A percentile compares a stretch with the other conserved stretches of the same genome.
Evolutionary conservation across 2,329 filamentous ascomycete species (phyloP).

Genomic region (Endothia cerciana): DNA sequence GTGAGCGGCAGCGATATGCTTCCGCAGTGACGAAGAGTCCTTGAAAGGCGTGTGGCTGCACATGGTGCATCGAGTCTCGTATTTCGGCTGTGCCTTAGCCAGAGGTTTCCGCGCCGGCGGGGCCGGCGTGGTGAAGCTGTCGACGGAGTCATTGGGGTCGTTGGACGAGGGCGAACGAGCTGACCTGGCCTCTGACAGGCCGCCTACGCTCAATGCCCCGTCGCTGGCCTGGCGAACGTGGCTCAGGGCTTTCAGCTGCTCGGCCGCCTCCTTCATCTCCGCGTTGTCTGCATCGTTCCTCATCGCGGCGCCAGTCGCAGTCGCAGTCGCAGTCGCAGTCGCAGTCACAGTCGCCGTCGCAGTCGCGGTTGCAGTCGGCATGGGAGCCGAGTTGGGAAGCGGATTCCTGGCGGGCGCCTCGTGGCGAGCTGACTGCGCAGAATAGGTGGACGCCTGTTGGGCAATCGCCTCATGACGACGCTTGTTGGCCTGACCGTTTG

Average conservation of each 20-base stretch:
- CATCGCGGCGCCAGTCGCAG: conserved; percentile 21
- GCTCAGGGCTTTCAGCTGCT: conserved; percentile 68
- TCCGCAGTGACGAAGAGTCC: conserved; percentile 66
- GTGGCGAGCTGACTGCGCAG: conserved; percentile 33
- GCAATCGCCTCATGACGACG: conserved; percentile 28
- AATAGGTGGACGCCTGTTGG: conserved; percentile 30
- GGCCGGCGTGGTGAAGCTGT: conserved; percentile 49
- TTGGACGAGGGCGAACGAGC: conserved; percentile 42
- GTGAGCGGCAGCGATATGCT: conserved; percentile 70
- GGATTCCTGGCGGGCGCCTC: conserved; percentile 29
- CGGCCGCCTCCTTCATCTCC: conserved; percentile 70
- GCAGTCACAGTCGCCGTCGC: too few species aligned
- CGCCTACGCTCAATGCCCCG: conserved; percentile 38
- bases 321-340: too few species aligned
- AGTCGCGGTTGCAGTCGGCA: conserved; percentile 18
- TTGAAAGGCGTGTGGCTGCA: conserved; percentile 70
- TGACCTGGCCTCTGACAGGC: conserved; percentile 35
- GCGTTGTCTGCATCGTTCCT: conserved; percentile 62
- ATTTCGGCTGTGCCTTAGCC: conserved; percentile 53
- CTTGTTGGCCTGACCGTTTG: conserved; percentile 39
- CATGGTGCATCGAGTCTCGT: conserved; percentile 63
- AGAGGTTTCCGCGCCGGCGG: conserved; percentile 47
- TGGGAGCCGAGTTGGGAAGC: conserved; percentile 24
- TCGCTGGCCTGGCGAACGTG: conserved; percentile 62
- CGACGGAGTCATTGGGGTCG: conserved; percentile 45